Evolutionary conservation across 805 yeast species (phyloP).

Genomic region (Wickerhamiella parazyma): DNA sequence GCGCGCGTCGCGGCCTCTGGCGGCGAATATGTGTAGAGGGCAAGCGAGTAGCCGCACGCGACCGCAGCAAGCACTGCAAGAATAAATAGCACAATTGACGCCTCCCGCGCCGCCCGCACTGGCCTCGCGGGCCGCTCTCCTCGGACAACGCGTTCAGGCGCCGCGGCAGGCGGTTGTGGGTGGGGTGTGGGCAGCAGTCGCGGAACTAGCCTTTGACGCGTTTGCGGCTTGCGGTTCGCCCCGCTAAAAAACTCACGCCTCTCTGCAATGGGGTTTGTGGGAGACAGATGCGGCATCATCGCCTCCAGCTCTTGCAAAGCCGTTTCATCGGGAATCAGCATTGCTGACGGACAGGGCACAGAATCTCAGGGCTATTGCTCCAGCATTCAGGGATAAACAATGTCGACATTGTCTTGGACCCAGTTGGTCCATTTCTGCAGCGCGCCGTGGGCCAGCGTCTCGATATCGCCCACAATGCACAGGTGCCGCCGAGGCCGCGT

Average conservation of each 20-base stretch:
- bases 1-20: too few species aligned
- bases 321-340: not conserved
- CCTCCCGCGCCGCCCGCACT: too few species aligned
- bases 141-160: too few species aligned
- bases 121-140: too few species aligned
- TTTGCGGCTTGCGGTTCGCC: not conserved
- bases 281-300: not conserved
- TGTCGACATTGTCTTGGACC: slow-evolving; percentile 8
- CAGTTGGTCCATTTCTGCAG: slow-evolving; percentile 7
- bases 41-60: too few species aligned
- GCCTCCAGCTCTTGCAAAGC: not conserved
- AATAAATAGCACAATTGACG: too few species aligned
- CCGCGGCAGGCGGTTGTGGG: too few species aligned
- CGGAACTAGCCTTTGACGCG: not conserved
- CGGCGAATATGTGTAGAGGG: too few species aligned
- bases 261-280: not conserved
- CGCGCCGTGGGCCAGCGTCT: slow-evolving; percentile 5
- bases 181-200: too few species aligned
- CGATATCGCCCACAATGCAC: slow-evolving; percentile 63
- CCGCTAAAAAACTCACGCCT: not conserved
- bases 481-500: slow-evolving; percentile 80
- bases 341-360: not conserved
- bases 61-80: too few species aligned
- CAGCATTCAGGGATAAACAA: slow-evolving; percentile 3
- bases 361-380: too few species aligned